Percentiles rank a stretch among this genome's conserved stretches.
Evolutionary conservation across 2,329 filamentous ascomycete genomes (phyloP).

Genomic region (Rhinocladiella mackenziei): DNA sequence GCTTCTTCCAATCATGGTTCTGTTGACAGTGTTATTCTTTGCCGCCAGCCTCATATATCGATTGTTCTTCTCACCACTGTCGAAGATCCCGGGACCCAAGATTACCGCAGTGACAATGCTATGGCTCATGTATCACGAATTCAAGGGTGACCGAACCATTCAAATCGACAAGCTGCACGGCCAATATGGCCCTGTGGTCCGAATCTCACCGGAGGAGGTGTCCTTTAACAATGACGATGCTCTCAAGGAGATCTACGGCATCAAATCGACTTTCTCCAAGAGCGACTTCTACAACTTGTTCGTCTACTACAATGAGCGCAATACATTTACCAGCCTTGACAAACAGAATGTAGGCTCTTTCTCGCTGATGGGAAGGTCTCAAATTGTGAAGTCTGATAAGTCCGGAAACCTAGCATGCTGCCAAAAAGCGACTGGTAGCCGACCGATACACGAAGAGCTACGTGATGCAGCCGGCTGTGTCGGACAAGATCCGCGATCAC

Average conservation of each 20-base stretch:
- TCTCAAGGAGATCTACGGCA: conserved; percentile 57
- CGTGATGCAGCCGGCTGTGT: no score
- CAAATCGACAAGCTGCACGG: conserved; percentile 58
- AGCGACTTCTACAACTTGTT: conserved; percentile 37
- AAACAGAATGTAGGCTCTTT: no score
- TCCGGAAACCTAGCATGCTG: no score
- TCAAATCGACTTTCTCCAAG: conserved; percentile 26
- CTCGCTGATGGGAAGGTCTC: no score
- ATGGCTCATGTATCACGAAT: conserved; percentile 2
- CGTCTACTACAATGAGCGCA: conserved; percentile 33
- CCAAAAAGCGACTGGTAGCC: no score
- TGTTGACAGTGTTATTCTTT: no score
- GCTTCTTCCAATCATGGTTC: no score
- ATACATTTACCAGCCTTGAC: no score
- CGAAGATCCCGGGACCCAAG: conserved; percentile 24
- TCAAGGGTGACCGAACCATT: conserved; percentile 2
- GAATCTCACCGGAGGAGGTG: conserved; percentile 62
- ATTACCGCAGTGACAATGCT: conserved; percentile 13
- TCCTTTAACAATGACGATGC: conserved; percentile 61
- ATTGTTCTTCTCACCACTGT: conserved; percentile 24
- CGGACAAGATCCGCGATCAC: no score
- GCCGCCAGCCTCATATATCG: conserved; percentile 1
- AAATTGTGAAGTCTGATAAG: no score
- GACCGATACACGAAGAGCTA: no score
- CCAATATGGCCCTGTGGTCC: conserved; percentile 57